phyloP scores from a whole-genome alignment of 257 asterid species.

The Anisodus tanguticus region DNA sequence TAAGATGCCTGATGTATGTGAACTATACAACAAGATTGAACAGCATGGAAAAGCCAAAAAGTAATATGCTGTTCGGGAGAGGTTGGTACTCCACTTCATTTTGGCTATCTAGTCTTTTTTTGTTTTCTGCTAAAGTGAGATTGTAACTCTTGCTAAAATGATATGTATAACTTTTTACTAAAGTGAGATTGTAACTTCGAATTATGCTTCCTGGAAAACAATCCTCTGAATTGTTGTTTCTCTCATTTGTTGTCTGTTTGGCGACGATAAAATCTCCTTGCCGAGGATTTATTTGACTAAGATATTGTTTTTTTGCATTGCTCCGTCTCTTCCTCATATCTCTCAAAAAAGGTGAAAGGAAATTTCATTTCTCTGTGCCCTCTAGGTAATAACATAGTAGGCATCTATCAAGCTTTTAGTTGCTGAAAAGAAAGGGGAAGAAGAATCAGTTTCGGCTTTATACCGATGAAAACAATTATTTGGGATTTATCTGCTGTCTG shows the following conservation, averaged over 20 bases:
- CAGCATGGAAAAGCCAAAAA: constrained; percentile 27
- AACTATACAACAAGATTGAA: constrained; percentile 25
- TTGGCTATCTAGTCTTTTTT: constrained; percentile 5
- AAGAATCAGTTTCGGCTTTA: background rate
- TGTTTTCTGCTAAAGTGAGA: background rate
- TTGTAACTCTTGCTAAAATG: background rate
- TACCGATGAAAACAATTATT: background rate
- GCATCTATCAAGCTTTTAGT: constrained; percentile 11
- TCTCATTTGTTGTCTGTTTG: background rate
- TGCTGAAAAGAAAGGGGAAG: background rate
- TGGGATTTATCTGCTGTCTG: background rate
- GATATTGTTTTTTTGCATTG: background rate
- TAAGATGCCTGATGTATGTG: constrained; percentile 29
- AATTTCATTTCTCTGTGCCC: background rate
- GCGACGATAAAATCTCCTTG: background rate
- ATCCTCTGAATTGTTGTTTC: background rate
- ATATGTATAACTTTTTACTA: background rate
- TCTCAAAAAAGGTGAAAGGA: background rate
- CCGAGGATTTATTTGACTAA: background rate
- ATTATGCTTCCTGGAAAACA: background rate
- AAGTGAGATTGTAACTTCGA: background rate
- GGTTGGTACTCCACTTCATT: constrained; percentile 11
- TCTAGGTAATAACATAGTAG: background rate
- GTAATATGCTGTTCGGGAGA: background rate
- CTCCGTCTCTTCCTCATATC: background rate